A percentile compares a stretch with the other conserved stretches of the same genome.
phyloP scores from a whole-genome alignment of 2,329 filamentous ascomycete genomes.

The Aspergillus carbonarius region DNA sequence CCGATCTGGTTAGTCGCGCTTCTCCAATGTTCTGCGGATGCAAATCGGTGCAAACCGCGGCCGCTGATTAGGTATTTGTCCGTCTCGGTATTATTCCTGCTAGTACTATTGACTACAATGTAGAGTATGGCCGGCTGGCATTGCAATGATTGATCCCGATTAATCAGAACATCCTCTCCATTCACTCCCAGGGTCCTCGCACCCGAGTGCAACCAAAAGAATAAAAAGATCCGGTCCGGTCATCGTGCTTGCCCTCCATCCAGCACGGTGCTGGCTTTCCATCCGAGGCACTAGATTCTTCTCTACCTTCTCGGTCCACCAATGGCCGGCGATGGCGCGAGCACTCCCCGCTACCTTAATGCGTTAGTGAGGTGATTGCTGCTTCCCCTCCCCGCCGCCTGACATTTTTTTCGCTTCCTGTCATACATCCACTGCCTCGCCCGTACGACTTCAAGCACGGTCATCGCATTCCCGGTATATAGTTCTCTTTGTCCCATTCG shows the following conservation, averaged over 20 bases:
- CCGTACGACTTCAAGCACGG: not conserved
- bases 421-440: not conserved
- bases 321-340: constrained; percentile 7
- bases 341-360: constrained; percentile 9
- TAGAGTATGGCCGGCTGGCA: no score
- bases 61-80: not conserved
- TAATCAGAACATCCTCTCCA: no score
- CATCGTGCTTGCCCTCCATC: not conserved
- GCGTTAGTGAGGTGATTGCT: constrained; percentile 3
- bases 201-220: no score
- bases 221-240: no score
- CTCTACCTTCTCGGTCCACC: not conserved
- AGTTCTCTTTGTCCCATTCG: not conserved
- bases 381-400: not conserved
- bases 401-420: constrained; percentile 1
- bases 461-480: not conserved
- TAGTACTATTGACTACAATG: no score
- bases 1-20: constrained; percentile 19
- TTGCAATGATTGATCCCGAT: no score
- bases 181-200: no score
- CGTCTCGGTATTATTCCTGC: not conserved
- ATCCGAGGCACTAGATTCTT: not conserved
- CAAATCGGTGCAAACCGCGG: not conserved
- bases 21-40: constrained; percentile 18
- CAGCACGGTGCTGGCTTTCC: not conserved